Evolutionary conservation across 2,329 filamentous ascomycete genomes (phyloP).

Genomic region (Parastagonospora nodorum): DNA sequence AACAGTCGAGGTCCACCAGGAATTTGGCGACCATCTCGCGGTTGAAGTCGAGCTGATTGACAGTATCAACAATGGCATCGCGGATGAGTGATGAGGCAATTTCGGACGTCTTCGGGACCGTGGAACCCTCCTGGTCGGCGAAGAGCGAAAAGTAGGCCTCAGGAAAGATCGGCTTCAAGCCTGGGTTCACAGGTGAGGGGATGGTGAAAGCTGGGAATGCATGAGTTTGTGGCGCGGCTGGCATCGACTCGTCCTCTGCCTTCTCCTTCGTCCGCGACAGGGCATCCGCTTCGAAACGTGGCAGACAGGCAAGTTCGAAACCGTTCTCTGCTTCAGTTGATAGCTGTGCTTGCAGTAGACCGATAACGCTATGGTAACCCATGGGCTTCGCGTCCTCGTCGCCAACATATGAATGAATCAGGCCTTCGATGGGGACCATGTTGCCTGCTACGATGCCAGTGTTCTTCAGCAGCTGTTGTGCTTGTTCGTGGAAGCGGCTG

Average conservation of each 20-base stretch:
- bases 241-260: constrained; percentile 55
- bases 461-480: constrained; percentile 82
- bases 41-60: constrained; percentile 93
- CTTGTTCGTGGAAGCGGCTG: constrained; percentile 63
- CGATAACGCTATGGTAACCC: constrained; percentile 72
- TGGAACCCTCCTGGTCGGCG: constrained; percentile 81
- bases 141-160: constrained; percentile 96
- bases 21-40: constrained; percentile 84
- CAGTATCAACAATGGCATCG: constrained; percentile 86
- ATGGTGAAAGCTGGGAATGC: constrained; percentile 75
- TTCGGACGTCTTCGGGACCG: constrained; percentile 76
- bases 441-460: constrained; percentile 93
- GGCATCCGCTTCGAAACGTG: constrained; percentile 55
- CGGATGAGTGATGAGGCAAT: constrained; percentile 83
- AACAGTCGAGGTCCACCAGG: constrained; percentile 92
- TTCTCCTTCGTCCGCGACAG: constrained; percentile 63
- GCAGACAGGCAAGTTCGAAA: constrained; percentile 74
- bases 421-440: constrained; percentile 78
- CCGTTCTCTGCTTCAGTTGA: constrained; percentile 73
- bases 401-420: constrained; percentile 82
- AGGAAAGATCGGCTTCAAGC: constrained; percentile 79
- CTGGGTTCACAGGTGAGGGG: constrained; percentile 75
- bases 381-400: constrained; percentile 67
- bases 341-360: constrained; percentile 83
- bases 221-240: constrained; percentile 66